These are phyloP conservation scores for Aspergillus diversus DNA, from an alignment of 495 filamentous ascomycete species.

Conservation along the genomic window DNA sequence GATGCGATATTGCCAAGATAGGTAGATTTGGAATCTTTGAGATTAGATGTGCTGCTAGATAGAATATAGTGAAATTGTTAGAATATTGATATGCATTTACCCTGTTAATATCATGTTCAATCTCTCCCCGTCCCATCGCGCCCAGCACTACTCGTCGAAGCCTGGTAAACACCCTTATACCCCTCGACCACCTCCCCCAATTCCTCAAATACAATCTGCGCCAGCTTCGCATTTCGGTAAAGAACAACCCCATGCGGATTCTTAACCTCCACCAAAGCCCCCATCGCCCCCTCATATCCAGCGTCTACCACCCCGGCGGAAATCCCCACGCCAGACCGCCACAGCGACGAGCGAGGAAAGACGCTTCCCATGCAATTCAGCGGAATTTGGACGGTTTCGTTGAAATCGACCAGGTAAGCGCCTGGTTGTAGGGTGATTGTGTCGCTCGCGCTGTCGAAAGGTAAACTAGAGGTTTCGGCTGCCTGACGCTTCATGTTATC, in stretches of 20 bases:
- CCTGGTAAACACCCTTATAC: constrained; percentile 49
- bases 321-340: constrained; percentile 41
- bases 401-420: constrained; percentile 51
- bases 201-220: constrained; percentile 47
- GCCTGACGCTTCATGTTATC: constrained; percentile 41
- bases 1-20: too few species aligned
- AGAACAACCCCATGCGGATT: constrained; percentile 43
- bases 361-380: constrained; percentile 43
- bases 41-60: too few species aligned
- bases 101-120: too few species aligned
- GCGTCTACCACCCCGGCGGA: constrained; percentile 49
- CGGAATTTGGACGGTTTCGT: constrained; percentile 47
- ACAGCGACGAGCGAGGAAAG: constrained; percentile 44
- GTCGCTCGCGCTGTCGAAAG: constrained; percentile 23
- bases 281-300: constrained; percentile 52
- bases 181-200: constrained; percentile 40
- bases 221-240: constrained; percentile 41
- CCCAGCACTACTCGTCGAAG: constrained; percentile 32
- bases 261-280: constrained; percentile 45
- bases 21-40: too few species aligned
- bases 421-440: constrained; percentile 33
- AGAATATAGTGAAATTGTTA: too few species aligned
- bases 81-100: too few species aligned
- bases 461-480: constrained; percentile 30
- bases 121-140: constrained; percentile 20